phyloP scores from a whole-genome alignment of 225 moss, liverwort and hornwort genomes.

The Lunularia cruciata region DNA sequence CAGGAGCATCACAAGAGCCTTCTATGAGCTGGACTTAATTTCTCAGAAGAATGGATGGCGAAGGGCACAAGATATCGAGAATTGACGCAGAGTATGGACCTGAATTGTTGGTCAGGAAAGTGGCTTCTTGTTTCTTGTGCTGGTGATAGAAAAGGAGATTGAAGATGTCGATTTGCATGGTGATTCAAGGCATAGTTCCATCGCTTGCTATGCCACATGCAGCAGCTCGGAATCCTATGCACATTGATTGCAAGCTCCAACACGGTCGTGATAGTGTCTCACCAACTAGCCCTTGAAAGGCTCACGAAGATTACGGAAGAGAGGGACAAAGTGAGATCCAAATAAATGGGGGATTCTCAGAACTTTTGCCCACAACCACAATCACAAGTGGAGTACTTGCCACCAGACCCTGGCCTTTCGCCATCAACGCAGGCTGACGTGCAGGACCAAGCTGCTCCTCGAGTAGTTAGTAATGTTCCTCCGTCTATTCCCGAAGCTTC shows the following conservation, averaged over 20 bases:
- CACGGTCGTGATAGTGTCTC: no score
- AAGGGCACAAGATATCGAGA: background rate
- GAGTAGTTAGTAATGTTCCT: background rate
- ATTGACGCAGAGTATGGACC: background rate
- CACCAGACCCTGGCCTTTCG: background rate
- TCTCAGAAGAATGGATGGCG: background rate
- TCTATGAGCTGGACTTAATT: background rate
- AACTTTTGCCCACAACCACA: background rate
- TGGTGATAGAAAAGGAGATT: background rate
- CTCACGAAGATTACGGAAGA: no score
- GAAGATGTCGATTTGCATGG: background rate
- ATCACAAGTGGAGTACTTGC: background rate
- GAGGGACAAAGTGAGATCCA: no score
- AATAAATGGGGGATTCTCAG: no score
- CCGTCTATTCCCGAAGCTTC: background rate
- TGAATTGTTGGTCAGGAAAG: background rate
- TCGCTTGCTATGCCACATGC: no score
- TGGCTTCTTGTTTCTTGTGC: background rate
- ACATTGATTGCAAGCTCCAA: no score
- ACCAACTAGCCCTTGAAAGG: no score
- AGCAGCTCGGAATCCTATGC: no score
- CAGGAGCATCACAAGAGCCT: background rate
- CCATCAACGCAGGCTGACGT: background rate
- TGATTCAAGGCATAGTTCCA: no score
- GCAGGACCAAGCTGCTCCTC: background rate